Base-by-base conservation (phyloP, 768 basidiomycete genomes). In the Gloeostereum incarnatum region DNA sequence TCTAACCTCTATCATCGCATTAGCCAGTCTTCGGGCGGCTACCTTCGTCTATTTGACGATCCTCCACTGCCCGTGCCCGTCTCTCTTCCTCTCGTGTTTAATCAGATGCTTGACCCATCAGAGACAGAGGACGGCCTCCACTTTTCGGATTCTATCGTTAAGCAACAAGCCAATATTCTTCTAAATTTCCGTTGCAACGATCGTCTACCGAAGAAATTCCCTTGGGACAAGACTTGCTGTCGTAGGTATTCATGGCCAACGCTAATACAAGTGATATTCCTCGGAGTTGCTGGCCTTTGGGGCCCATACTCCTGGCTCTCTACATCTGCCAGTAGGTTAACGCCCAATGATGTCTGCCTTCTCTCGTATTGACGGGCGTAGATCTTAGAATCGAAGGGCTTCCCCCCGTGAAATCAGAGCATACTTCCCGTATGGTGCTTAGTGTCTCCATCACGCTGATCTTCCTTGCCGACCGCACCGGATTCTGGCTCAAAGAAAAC, bases 121-220 rank as follows among this genome's bases (percentile, higher is more conserved):
- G 69, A 83, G 50, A 94, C 91, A 13, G 66, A 76, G 26, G 91
- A 96, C 46, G 91, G 91, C 4, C 62, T 96, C 6, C 91, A 94
- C 57, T 93, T 81, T 49, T 73, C 74, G 2, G 68, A 76, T 36
- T 47, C 65, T 19, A 50, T 89, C 29, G 63, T 81, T 44, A 69
- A 65, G 46, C 62, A 69, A 27, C 90, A 94, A 56, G 83, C 85
- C 7, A 79, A 75, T 42, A 63, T 94, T 35, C 60, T 96, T 35
- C 64, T 90, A 19, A 92, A 91, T 47, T 57, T 87, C 39, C 72
- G 73, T 22, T 96, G 91, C 56, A 94, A 96, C 53, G 71, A 84
- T 41, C 53, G 54, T 18, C 65, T 82, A 43, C 71, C 79, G 7
- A 77, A 76, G 49, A 54, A 50, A 13, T 76, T 73, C 51, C 81